These are phyloP conservation scores for Fraxinus paxiana DNA, from an alignment of 305 asterid genomes.

Conservation along the genomic window DNA sequence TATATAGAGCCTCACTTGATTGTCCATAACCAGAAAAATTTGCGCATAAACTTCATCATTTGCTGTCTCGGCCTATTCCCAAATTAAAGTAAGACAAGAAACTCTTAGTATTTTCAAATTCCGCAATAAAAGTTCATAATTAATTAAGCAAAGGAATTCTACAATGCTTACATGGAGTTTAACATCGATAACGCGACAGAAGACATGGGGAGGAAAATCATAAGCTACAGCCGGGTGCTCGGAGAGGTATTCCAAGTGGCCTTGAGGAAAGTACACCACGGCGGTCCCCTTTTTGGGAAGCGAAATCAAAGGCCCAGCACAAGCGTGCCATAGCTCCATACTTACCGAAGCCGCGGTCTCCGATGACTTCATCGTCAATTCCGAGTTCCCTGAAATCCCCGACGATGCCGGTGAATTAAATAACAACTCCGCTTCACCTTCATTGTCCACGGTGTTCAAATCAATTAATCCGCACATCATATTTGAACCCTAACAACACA, in stretches of 20 bases:
- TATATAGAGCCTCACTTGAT: slow-evolving; percentile 44
- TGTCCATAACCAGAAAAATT: slow-evolving; percentile 75
- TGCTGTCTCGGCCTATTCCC: slow-evolving; percentile 66
- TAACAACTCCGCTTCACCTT: slow-evolving; percentile 40
- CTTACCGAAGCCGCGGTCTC: slow-evolving; percentile 45
- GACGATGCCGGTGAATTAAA: slow-evolving; percentile 36
- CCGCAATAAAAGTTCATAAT: neutral
- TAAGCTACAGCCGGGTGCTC: slow-evolving; percentile 43
- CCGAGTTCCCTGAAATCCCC: slow-evolving; percentile 46
- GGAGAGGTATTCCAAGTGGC: slow-evolving; percentile 74
- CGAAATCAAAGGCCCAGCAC: slow-evolving; percentile 93
- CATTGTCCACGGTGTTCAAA: slow-evolving; percentile 62
- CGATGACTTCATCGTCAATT: slow-evolving; percentile 32
- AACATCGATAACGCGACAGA: slow-evolving; percentile 92
- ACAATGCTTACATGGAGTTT: slow-evolving; percentile 61
- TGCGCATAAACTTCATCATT: slow-evolving; percentile 89
- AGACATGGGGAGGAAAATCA: slow-evolving; percentile 80
- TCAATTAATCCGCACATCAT: slow-evolving; percentile 68
- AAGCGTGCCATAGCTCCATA: slow-evolving; percentile 99
- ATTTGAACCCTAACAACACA: slow-evolving; percentile 45
- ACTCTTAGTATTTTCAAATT: neutral
- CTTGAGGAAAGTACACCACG: slow-evolving; percentile 93
- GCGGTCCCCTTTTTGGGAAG: slow-evolving; percentile 81
- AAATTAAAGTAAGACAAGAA: slow-evolving; percentile 2
- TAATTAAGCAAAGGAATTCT: neutral